Evolutionary conservation across 345 rosid species (phyloP).

Genomic region (Eucalyptus dawsonii): DNA sequence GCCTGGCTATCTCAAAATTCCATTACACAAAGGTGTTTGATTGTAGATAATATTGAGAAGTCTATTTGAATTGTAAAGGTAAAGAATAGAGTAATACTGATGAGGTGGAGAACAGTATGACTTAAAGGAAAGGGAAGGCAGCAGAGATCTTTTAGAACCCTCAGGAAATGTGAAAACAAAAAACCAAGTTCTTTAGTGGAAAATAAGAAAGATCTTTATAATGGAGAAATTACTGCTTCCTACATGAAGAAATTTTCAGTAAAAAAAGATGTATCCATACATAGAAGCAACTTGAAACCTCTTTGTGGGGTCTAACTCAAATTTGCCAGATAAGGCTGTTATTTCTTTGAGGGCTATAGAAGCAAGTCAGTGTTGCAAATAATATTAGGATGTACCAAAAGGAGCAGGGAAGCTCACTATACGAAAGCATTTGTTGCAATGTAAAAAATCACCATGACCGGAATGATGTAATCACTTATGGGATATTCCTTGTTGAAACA

Average conservation of each 20-base stretch:
- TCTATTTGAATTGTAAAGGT: not conserved
- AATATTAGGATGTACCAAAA: not conserved
- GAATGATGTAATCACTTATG: not conserved
- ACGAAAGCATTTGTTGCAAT: not conserved
- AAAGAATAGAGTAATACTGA: not conserved
- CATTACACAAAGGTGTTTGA: not conserved
- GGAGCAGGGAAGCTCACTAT: not conserved
- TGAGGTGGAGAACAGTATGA: not conserved
- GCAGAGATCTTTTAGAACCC: not conserved
- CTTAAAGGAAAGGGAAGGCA: not conserved
- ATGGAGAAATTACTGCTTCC: not conserved
- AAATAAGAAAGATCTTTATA: not conserved
- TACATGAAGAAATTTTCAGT: not conserved
- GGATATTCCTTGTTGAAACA: not conserved
- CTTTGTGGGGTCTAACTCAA: not conserved
- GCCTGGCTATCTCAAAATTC: not conserved
- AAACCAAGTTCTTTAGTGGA: not conserved
- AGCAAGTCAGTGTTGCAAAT: not conserved
- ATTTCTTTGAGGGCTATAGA: not conserved
- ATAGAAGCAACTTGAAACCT: not conserved
- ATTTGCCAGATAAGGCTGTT: not conserved
- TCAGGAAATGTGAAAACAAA: not conserved
- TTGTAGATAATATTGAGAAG: not conserved
- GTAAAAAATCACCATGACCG: not conserved
- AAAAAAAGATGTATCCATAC: not conserved